Base-by-base conservation (phyloP, 208 protist genomes). In the Leptomonas seymouri region DNA sequence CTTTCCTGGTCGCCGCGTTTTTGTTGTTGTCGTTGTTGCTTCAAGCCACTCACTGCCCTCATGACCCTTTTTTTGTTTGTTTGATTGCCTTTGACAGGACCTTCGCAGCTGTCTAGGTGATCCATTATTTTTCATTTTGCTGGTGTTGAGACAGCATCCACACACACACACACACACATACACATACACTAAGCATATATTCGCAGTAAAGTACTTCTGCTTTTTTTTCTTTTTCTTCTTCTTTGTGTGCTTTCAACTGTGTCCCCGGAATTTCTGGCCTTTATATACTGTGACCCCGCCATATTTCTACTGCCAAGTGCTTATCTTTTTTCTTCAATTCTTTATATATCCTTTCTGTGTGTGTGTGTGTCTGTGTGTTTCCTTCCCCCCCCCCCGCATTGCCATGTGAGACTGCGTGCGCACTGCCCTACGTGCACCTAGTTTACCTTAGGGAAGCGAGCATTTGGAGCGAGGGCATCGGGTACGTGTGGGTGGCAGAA, bases 271-370 rank as follows among this genome's bases (percentile, higher is more conserved):
- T 25, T 34, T 55, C 53, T 9, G 27, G 30, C 28, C 30, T 55
- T 16, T 55, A 51, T 55, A 65, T 55, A 65, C 46, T 30, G 27
- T 28, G 21, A 30, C 61, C 23, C 8, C 57, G 48, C 30, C 58
- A 55, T 59, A 48, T 74, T 66, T 49, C 45, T 57, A 65, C 59
- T 66, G 25, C 20, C 46, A 48, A 45, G 44, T 59, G 18, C 16
- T 48, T 61, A 28, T 45, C 34, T 27, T 41, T 59, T 44, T 34
- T 48, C 45, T 34, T 14, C 39, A 15, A 48, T 55, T 1, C 0
- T 28, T 36, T 36, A 31, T 14, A 14, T 42, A 21, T 50, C 8
- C 27, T 50, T 53, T 25, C 64, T 53, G 55, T 25, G 7, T 50
- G 36, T 65, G 16, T 76, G 3, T 44, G 28, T 39, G n/a, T n/a